A percentile compares a stretch with the other conserved stretches of the same genome.
phyloP scores from a whole-genome alignment of 768 basidiomycete species.

The Pleurotus cornucopiae region DNA sequence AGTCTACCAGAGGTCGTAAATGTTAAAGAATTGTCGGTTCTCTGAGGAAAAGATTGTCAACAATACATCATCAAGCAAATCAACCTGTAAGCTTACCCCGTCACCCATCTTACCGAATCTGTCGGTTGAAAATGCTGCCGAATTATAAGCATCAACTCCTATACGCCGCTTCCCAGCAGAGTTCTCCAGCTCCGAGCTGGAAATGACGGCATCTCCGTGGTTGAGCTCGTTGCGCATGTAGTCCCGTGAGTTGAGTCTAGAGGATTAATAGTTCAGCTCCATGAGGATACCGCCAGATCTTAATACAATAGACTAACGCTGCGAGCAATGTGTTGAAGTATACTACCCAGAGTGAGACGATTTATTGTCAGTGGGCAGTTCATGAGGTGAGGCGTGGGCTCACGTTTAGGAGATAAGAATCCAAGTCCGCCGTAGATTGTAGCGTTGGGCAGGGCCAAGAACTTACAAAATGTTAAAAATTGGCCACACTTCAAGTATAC shows the following conservation, averaged over 20 bases:
- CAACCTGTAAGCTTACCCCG: too few species aligned
- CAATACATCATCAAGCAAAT: too few species aligned
- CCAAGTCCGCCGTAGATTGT: slow-evolving; percentile 7
- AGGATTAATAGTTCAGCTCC: neutral
- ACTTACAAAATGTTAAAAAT: neutral
- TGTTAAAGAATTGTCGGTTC: too few species aligned
- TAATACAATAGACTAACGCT: neutral
- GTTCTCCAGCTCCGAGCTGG: neutral
- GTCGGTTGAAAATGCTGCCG: too few species aligned
- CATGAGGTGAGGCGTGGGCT: neutral
- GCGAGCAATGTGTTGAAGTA: slow-evolving; percentile 1
- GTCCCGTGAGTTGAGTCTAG: slow-evolving; percentile 1
- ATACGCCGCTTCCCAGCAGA: too few species aligned
- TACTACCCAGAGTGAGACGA: neutral
- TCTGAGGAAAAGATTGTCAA: too few species aligned
- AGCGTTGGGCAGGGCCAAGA: slow-evolving; percentile 6
- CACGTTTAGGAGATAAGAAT: slow-evolving; percentile 4
- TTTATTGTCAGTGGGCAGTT: neutral
- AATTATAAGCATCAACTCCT: too few species aligned
- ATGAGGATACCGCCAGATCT: neutral
- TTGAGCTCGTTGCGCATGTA: slow-evolving; percentile 3
- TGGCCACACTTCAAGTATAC: neutral
- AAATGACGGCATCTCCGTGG: neutral
- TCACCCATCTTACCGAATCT: too few species aligned
- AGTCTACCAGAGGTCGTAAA: too few species aligned